phyloP scores from a whole-genome alignment of 2,329 filamentous ascomycete genomes.

The Neurospora sp. region DNA sequence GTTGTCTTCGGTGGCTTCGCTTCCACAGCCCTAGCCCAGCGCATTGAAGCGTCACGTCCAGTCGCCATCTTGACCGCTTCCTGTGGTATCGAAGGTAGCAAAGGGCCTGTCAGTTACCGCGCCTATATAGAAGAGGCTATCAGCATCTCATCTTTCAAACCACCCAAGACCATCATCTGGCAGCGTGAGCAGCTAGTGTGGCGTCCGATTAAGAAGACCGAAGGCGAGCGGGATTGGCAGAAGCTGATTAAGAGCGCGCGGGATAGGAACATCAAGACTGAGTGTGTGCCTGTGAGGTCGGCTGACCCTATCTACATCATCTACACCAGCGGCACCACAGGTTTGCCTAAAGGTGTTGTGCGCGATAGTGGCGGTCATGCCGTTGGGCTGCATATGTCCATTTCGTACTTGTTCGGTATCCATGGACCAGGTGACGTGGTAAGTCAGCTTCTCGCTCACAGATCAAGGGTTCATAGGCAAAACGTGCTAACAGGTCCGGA shows the following conservation, averaged over 20 bases:
- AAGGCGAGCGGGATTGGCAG: constrained; percentile 73
- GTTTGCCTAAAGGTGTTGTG: constrained; percentile 72
- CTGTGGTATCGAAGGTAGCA: constrained; percentile 81
- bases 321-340: constrained; percentile 78
- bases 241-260: constrained; percentile 61
- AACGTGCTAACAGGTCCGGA: not conserved
- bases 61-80: constrained; percentile 76
- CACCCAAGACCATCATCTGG: constrained; percentile 67
- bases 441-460: constrained; percentile 5
- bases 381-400: constrained; percentile 72
- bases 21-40: constrained; percentile 68
- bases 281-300: constrained; percentile 68
- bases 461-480: not conserved
- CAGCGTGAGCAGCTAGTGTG: constrained; percentile 70
- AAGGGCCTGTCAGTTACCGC: constrained; percentile 69
- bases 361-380: constrained; percentile 79
- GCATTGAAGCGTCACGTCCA: constrained; percentile 75
- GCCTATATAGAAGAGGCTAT: constrained; percentile 69
- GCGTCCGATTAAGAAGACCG: constrained; percentile 56
- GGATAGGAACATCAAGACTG: constrained; percentile 57
- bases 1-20: constrained; percentile 94
- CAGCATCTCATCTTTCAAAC: constrained; percentile 58
- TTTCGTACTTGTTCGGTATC: constrained; percentile 74
- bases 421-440: constrained; percentile 71
- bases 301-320: constrained; percentile 82